Base-by-base conservation (phyloP, 139 green algal species). In the Parachlorella kessleri region DNA sequence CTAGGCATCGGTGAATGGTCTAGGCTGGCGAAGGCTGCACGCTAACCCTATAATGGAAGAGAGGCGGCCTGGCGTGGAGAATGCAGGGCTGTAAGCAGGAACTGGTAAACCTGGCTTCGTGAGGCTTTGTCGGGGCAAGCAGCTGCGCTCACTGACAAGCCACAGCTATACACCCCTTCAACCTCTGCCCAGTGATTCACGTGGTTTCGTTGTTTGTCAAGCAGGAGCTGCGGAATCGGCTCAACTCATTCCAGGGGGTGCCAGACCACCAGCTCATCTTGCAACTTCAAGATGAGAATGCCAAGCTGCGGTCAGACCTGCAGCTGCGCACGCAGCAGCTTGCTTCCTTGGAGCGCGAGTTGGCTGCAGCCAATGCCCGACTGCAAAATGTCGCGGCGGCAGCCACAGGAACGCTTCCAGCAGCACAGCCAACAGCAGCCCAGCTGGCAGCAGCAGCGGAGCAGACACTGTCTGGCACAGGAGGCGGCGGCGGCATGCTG, bases 271-370 rank as follows among this genome's bases (percentile, higher is more conserved):
- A 59, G 48, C 48, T 59, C 48, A 59, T 18, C 14, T 18, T 70
- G 36, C 59, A 55, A 35, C 42, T 89, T 64, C 82, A 87, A 68
- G 59, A 81, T 42, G 82, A 89, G 24, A 82, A 79, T 36, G 72
- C 54, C 21, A n/a, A 64, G 63, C 77, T 80, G 55, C 71, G 73
- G 40, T 37, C 53, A 28, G 54, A 86, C 41, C 78, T 87, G 70
- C 73, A 83, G 30, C 67, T 67, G 5, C 75, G 74, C 2, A 59
- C 79, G 54, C 66, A 35, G 6, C 59, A 66, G 6, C 53, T 86
- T 18, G 42, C 59, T 8, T 35, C 67, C 23, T 68, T 82, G 72
- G 70, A 83, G 26, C 33, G 59, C 5, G 36, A 76, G 37, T 64
- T 73, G 36, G 32, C 64, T 1, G 40, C 55, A 8, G 67, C 33